Base-by-base conservation (phyloP, 768 basidiomycete genomes). In the Boletus edulis region DNA sequence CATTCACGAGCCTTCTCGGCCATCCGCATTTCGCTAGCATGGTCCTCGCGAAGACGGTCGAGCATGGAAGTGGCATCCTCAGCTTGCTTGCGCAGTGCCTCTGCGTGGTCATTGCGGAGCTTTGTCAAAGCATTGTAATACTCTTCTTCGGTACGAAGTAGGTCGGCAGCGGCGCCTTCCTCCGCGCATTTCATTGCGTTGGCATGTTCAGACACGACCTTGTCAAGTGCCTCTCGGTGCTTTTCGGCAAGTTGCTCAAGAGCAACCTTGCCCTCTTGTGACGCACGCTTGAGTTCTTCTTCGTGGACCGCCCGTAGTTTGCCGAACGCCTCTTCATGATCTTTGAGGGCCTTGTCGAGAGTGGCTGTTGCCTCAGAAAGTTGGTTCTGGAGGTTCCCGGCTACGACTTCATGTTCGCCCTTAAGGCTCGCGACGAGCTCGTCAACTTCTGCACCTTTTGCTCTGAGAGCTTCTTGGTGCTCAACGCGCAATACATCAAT, bases 51-150 rank as follows among this genome's bases (percentile, higher is more conserved):
- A 58, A 92, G 71, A 43, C 89, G 80, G 50, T 87, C 84, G n/a
- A 93, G 74, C 12, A 75, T 76, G 6, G 81, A 82, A 38, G 82
- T 75, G 18, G 80, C 73, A 52, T 92, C 86, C 5, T 77, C 76
- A 2, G 81, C 75, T 52, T 86, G 81, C 61, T 77, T 81, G 57
- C 81, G 81, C 54, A 93, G 73, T 24, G 81, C 77, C 57, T 84
- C 81, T 4, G 81, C 77, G 61, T 94, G 90, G 64, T 90, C 86
- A 14, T 67, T 75, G 41, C 90, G 87, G 46, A 93, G 80, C 61
- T 88, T 89, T 14, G 84, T 88, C 40, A 94, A 74, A 20, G 84
- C 84, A 54, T 91, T 85, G 67, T 91, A 90, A 63, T 91, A 91
- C 65, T 91, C 86, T 62, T 87, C 89, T 63, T 89, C 87, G 7